Percentiles rank a stretch among this genome's conserved stretches.
phyloP scores from a whole-genome alignment of 148 eudicot genomes.

The Rhododendron ovatum region DNA sequence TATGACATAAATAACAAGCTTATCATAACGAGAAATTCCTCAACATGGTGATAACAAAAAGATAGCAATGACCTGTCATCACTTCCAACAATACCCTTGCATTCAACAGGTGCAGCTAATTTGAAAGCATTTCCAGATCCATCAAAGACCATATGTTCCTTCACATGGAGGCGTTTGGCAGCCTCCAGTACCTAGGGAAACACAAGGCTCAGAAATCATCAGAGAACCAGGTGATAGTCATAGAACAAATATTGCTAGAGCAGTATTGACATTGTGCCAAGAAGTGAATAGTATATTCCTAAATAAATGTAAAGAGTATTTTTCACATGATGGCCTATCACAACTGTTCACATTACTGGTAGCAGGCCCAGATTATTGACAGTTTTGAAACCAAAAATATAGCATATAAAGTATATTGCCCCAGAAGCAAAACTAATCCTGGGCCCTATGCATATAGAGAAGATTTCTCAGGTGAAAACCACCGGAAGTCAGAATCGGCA shows the following conservation, averaged over 20 bases:
- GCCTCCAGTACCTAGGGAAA: slow-evolving; percentile 73
- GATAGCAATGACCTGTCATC: slow-evolving; percentile 76
- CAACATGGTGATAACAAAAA: background rate
- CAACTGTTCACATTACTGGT: slow-evolving; percentile 4
- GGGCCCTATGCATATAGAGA: background rate
- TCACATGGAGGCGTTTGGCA: slow-evolving; percentile 84
- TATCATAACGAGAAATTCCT: background rate
- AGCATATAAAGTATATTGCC: background rate
- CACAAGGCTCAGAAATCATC: slow-evolving; percentile 5
- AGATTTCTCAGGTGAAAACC: background rate
- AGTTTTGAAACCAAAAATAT: background rate
- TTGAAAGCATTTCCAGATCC: slow-evolving; percentile 80
- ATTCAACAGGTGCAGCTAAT: slow-evolving; percentile 98
- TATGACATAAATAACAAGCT: background rate
- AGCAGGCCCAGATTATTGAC: background rate
- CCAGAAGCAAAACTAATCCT: background rate
- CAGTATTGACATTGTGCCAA: background rate
- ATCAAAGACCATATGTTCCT: slow-evolving; percentile 90
- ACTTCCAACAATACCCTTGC: slow-evolving; percentile 99
- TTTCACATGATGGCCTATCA: background rate
- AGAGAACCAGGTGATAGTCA: background rate
- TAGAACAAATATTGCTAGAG: background rate
- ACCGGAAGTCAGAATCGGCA: background rate
- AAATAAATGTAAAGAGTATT: background rate
- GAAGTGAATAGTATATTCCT: background rate